Conservation (phyloP, 257 asterid genomes). For the Fraxinus americana region DNA sequence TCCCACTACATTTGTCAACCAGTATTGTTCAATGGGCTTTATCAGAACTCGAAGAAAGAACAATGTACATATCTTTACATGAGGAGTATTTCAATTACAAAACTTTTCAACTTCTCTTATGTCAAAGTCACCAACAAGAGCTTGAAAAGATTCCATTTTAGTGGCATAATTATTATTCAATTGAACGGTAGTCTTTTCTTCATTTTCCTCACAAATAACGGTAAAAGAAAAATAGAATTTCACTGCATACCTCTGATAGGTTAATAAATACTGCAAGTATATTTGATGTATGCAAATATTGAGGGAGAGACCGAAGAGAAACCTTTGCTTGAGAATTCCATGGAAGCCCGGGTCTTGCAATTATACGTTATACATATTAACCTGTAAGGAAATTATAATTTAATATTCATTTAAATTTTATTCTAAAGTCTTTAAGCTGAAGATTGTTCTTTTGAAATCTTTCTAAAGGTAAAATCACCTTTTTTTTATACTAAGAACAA, state of each 20-base stretch:
- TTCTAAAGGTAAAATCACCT: too few relatives aligned
- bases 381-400: too few relatives aligned
- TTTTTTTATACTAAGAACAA: too few relatives aligned
- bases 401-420: too few relatives aligned
- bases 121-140: constrained; percentile 72
- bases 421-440: too few relatives aligned
- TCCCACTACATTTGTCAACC: constrained; percentile 15
- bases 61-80: constrained; percentile 45
- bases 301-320: not conserved
- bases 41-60: constrained; percentile 80
- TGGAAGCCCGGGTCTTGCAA: constrained; percentile 59
- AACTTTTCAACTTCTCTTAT: constrained; percentile 52
- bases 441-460: too few relatives aligned
- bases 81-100: constrained; percentile 56
- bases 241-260: constrained; percentile 55
- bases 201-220: constrained; percentile 36
- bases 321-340: constrained; percentile 93
- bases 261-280: not conserved
- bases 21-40: constrained; percentile 80
- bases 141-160: constrained; percentile 74
- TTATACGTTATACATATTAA: too few relatives aligned
- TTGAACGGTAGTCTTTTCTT: constrained; percentile 45
- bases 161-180: constrained; percentile 50
- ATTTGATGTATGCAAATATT: not conserved
- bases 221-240: not conserved